Base-by-base conservation (phyloP, 352 stramenopile species). In the Globisporangium rhizosaccharum region DNA sequence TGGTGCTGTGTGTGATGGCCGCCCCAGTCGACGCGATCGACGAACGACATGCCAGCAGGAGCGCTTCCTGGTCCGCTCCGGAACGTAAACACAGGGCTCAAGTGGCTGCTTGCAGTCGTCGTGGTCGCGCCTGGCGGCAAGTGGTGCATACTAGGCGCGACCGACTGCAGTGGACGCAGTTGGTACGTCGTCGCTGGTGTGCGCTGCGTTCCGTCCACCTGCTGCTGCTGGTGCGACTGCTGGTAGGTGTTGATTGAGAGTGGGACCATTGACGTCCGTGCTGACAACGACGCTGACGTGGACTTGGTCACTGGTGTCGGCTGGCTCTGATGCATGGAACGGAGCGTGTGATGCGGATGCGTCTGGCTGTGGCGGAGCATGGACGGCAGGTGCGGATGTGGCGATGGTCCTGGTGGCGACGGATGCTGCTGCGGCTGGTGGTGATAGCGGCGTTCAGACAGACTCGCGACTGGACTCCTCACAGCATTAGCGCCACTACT, bases 131-230 rank as follows among this genome's bases (percentile, higher is more conserved):
- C 49, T 11, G 39, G 37, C 8, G 60, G 20, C 11, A 66, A 7
- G 17, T 67, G 55, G 42, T 62, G 53, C n/a, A 51, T 45, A 17
- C 45, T 55, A 18, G 61, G 39, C 18, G 58, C 56, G 14, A 72
- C 52, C 20, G 75, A 81, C 59, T 82, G 73, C 20, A 86, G 63
- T 6, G 76, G 70, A 28, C 76, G 67, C 30, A 86, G 50, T 20
- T 82, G 69, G 59, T 83, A 86, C 30, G 63, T 65, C 11, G 62
- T 53, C n/a, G 51, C 63, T 0, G 66, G 66, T 10, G 44, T 72
- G 49, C 52, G 56, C 62, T 65, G 55, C n/a, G 44, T 23, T 11
- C 15, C 20, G 1, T 64, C 45, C 5, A 45, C 12, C 30, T 39
- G 26, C n/a, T 44, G 14, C 53, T 51, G 26, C n/a, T 25, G 45